phyloP scores from a whole-genome alignment of 345 rosid genomes.

The Cardiospermum halicacabum region DNA sequence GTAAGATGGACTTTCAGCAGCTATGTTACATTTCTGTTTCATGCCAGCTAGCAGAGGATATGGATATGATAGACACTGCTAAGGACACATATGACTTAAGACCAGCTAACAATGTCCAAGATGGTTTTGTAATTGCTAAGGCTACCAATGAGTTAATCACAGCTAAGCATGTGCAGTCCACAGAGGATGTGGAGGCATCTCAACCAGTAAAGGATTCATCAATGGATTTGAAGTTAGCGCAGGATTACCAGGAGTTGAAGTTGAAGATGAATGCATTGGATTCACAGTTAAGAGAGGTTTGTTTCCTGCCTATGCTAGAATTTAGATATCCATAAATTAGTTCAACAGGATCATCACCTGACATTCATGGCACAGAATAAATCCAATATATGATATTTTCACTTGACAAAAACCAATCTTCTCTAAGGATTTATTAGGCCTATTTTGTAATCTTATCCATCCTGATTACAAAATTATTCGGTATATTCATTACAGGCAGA shows the following conservation, averaged over 20 bases:
- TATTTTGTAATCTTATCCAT: not conserved
- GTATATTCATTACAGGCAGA: constrained; percentile 38
- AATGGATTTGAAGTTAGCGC: constrained; percentile 13
- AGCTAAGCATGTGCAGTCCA: not conserved
- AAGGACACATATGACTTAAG: not conserved
- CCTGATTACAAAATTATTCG: not conserved
- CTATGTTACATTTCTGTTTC: constrained; percentile 1
- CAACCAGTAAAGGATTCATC: constrained; percentile 9
- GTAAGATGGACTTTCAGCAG: not conserved
- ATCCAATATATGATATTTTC: too few relatives aligned
- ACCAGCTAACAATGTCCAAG: constrained; percentile 8
- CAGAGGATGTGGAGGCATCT: constrained; percentile 14
- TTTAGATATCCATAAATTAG: not conserved
- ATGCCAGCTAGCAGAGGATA: constrained; percentile 23
- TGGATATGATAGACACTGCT: constrained; percentile 2
- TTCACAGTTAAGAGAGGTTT: constrained; percentile 34
- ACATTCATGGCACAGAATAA: too few relatives aligned
- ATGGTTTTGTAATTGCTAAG: not conserved
- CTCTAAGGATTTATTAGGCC: not conserved
- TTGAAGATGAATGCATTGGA: constrained; percentile 29
- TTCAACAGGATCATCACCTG: not conserved
- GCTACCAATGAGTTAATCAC: not conserved
- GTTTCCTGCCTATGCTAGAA: constrained; percentile 1
- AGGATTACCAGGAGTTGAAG: constrained; percentile 35
- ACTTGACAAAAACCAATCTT: not conserved